Conservation (phyloP, 306 rosid species). For the Arachis hypogaea region DNA sequence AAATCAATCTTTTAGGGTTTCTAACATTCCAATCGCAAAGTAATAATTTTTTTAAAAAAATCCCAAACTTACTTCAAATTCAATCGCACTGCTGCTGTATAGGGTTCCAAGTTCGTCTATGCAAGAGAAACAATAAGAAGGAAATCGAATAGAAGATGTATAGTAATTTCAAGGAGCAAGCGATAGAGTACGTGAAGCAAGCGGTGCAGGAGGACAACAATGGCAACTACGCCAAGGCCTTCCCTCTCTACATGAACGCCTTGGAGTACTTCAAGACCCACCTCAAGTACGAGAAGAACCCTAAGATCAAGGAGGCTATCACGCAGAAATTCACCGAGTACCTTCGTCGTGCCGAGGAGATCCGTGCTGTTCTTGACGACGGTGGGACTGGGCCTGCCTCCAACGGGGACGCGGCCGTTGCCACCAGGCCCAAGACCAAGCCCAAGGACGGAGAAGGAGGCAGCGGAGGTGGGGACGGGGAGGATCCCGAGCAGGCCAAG, state of each 20-base stretch:
- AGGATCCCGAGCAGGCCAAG: slow-evolving; percentile 90
- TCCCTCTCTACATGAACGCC: slow-evolving; percentile 92
- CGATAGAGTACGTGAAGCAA: slow-evolving; percentile 95
- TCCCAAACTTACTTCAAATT: not conserved
- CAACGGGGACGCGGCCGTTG: slow-evolving; percentile 91
- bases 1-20: not conserved
- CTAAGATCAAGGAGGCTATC: slow-evolving; percentile 91
- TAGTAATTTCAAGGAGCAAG: slow-evolving; percentile 98
- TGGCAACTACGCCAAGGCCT: slow-evolving; percentile 90
- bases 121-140: not conserved
- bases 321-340: slow-evolving; percentile 96
- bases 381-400: slow-evolving; percentile 86
- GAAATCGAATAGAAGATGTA: slow-evolving; percentile 54
- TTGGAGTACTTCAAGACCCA: slow-evolving; percentile 94
- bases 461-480: slow-evolving; percentile 70
- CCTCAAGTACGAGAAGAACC: slow-evolving; percentile 96
- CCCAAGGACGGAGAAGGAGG: slow-evolving; percentile 84
- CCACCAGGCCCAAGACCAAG: slow-evolving; percentile 83
- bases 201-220: slow-evolving; percentile 91
- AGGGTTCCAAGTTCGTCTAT: slow-evolving; percentile 35
- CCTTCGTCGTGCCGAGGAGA: slow-evolving; percentile 99
- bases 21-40: not conserved
- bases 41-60: no score
- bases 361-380: slow-evolving; percentile 87
- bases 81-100: slow-evolving; percentile 22